phyloP scores from a whole-genome alignment of 306 rosid species.

The Dalbergia cochinchinensis region DNA sequence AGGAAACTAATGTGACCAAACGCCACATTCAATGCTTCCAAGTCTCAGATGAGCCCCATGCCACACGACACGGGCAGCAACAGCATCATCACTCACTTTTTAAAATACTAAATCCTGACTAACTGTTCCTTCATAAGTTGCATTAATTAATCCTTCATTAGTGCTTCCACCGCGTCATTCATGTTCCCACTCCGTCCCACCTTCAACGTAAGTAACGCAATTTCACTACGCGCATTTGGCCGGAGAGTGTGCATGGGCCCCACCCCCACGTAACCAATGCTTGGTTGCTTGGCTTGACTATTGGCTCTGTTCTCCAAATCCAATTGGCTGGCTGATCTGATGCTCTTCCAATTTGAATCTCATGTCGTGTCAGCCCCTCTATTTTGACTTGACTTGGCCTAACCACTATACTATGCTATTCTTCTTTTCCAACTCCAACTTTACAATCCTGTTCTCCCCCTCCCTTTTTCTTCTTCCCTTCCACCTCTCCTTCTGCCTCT shows the following conservation, averaged over 20 bases:
- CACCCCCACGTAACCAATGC: not conserved
- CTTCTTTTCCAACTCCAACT: not conserved
- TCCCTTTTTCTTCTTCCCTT: not conserved
- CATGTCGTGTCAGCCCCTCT: not conserved
- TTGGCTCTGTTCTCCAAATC: not conserved
- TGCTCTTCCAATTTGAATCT: not conserved
- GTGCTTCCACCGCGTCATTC: not conserved
- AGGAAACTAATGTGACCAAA: no score
- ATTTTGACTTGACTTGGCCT: constrained; percentile 20
- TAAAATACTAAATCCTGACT: no score
- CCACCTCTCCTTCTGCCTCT: not conserved
- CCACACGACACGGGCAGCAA: not conserved
- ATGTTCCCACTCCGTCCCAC: no score
- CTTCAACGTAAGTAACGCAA: no score
- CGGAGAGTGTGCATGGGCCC: not conserved
- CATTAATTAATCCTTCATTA: no score
- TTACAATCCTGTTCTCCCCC: no score
- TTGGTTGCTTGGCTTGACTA: not conserved
- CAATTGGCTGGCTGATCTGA: no score
- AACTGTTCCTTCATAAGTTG: no score
- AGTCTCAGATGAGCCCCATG: no score
- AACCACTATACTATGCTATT: not conserved
- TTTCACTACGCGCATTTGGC: no score
- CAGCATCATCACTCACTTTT: no score
- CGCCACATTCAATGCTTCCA: no score